Evolutionary conservation across 208 protist species (phyloP).

Genomic region (Crithidia thermophila): DNA sequence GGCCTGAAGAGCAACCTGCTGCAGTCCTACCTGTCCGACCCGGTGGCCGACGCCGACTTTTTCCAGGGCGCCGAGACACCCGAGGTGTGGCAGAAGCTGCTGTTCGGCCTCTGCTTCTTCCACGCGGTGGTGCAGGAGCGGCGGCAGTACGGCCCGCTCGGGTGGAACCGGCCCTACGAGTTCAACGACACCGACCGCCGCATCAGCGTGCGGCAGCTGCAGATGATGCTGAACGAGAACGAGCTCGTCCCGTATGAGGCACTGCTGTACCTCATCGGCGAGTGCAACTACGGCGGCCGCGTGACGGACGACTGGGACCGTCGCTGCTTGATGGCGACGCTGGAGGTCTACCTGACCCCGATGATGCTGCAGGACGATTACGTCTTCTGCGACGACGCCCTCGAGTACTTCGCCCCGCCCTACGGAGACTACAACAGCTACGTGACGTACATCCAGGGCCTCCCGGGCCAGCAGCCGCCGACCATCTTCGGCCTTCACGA

Average conservation of each 20-base stretch:
- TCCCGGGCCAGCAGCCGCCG: slow-evolving; percentile 85
- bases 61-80: slow-evolving; percentile 87
- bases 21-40: slow-evolving; percentile 93
- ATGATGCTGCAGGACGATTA: slow-evolving; percentile 93
- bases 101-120: slow-evolving; percentile 97
- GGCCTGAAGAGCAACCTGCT: slow-evolving; percentile 97
- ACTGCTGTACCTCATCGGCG: slow-evolving; percentile 92
- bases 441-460: slow-evolving; percentile 83
- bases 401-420: slow-evolving; percentile 84
- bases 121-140: slow-evolving; percentile 97
- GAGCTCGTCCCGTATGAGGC: slow-evolving; percentile 94
- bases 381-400: slow-evolving; percentile 83
- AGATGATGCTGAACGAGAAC: slow-evolving; percentile 95
- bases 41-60: slow-evolving; percentile 84
- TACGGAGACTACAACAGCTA: slow-evolving; percentile 87
- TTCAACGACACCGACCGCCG: slow-evolving; percentile 97
- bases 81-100: slow-evolving; percentile 88
- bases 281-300: slow-evolving; percentile 95
- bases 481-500: slow-evolving; percentile 95
- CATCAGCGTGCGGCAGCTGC: slow-evolving; percentile 95
- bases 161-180: slow-evolving; percentile 97
- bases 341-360: slow-evolving; percentile 85
- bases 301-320: slow-evolving; percentile 95
- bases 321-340: slow-evolving; percentile 91
- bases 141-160: slow-evolving; percentile 95